Conservation (phyloP, 257 asterid genomes). For the Ophiorrhiza pumila region DNA sequence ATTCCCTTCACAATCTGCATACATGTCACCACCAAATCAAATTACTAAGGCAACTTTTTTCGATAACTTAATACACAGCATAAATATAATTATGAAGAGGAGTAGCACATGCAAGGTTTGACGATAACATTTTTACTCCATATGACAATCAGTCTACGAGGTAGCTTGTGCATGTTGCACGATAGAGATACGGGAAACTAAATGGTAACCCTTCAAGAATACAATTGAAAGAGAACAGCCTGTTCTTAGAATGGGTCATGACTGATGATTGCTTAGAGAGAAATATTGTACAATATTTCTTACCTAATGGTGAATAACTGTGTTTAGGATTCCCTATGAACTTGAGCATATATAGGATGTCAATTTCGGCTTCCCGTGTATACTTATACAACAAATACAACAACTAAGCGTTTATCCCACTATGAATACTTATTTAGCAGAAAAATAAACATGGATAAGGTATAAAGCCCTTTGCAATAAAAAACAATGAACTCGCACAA, state of each 20-base stretch:
- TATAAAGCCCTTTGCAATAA: not conserved
- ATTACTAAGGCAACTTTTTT: constrained; percentile 15
- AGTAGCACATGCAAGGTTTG: not conserved
- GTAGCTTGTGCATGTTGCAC: not conserved
- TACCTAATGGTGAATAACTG: not conserved
- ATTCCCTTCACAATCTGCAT: constrained; percentile 96
- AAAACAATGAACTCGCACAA: not conserved
- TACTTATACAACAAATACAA: too few species aligned
- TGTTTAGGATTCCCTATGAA: not conserved
- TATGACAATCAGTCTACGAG: not conserved
- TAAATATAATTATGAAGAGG: not conserved
- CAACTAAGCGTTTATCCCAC: too few species aligned
- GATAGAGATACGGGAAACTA: not conserved
- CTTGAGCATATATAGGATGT: not conserved
- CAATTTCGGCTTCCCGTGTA: not conserved
- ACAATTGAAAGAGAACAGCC: not conserved
- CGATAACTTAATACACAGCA: constrained; percentile 3
- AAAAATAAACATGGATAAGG: not conserved
- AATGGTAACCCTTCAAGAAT: not conserved
- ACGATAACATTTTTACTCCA: not conserved
- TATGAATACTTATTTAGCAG: not conserved
- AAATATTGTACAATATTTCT: not conserved
- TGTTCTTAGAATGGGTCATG: not conserved
- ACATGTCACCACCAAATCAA: constrained; percentile 13
- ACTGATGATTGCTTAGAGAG: not conserved